Base-by-base conservation (phyloP, 2,329 filamentous ascomycete species). In the Clonostachys rosea region DNA sequence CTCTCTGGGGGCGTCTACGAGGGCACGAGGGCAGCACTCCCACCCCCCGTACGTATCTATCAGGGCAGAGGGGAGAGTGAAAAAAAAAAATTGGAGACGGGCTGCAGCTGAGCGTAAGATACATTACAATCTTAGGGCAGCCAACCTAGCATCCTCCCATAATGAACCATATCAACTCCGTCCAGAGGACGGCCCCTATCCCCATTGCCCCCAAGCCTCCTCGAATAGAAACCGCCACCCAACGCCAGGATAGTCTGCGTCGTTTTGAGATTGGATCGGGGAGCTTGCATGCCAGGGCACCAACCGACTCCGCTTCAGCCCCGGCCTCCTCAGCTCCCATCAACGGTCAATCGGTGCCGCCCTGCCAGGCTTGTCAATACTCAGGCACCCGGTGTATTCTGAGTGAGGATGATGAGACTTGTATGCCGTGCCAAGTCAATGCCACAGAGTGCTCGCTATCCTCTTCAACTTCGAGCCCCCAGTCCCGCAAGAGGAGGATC, bases 371-470 rank as follows among this genome's bases (percentile, higher is more conserved):
- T 50, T 94, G 89, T 66, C 77, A 84, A 52, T 77, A 79, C 65
- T 81, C 86, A 54, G 87, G 88, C 64, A 82, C 81, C 59, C 85
- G 85, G 67, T 94, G 89, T 69, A 83, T 90, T 52, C 79, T 88
- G 62, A 71, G 69, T 55, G 85, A 90, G 61, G 87, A 92, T 63
- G 86, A 86, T 54, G 82, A 87, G 56, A 73, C 78, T 54, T 94
- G 89, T 66, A 78, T 89, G 52, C 76, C 89, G 52, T 95, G 89
- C 67, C 85, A 89, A 62, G 83, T 85, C 63, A 84, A 86, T 66
- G 86, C 84, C 58, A 81, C 88, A 61, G 84, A 89, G 56, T 94
- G 89, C 67, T 91, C 89, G 40, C 83, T 91, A 62, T 76, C 84
- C 44, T 36, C 46, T 9, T 43, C 40, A 34, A 40, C 40, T 5